Percentiles rank a stretch among this genome's conserved stretches.
Conservation (phyloP, 1,139 yeast species). For the Yamadazyma spencermartinsiae region DNA sequence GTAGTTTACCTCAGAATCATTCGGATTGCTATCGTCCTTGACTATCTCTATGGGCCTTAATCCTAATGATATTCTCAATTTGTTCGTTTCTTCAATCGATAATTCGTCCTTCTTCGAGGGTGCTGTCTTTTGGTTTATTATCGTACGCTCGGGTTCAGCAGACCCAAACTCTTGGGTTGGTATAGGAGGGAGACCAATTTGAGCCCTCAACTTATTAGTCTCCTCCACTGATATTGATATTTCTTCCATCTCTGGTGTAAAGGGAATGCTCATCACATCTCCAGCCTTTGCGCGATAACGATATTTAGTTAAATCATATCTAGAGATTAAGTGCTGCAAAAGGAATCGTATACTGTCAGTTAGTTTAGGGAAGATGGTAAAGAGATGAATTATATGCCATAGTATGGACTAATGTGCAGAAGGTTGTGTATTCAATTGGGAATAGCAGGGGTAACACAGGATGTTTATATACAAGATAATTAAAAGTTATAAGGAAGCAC, state of each 20-base stretch:
- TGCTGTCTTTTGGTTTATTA: background rate
- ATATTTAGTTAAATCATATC: too few species aligned
- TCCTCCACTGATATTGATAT: conserved; percentile 37
- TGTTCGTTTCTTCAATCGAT: conserved; percentile 55
- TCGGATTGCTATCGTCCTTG: background rate
- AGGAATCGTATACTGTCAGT: too few species aligned
- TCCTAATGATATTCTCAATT: conserved; percentile 49
- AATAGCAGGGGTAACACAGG: too few species aligned
- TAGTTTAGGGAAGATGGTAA: too few species aligned
- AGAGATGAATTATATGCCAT: too few species aligned
- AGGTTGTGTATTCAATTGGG: too few species aligned
- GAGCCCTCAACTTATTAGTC: conserved; percentile 36
- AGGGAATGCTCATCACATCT: too few species aligned
- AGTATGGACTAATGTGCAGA: too few species aligned
- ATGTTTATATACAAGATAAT: too few species aligned
- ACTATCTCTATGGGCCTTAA: conserved; percentile 41
- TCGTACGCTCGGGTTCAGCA: background rate
- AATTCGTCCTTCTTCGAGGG: conserved; percentile 19
- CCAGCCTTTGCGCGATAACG: too few species aligned
- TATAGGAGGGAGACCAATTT: conserved; percentile 32
- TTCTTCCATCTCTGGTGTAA: conserved; percentile 18
- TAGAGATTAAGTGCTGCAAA: too few species aligned
- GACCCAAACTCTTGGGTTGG: conserved; percentile 15
- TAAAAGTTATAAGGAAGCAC: too few species aligned
- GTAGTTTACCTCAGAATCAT: conserved; percentile 15